These are phyloP conservation scores for Camelina sativa DNA, from an alignment of 345 rosid genomes.

Conservation along the genomic window DNA sequence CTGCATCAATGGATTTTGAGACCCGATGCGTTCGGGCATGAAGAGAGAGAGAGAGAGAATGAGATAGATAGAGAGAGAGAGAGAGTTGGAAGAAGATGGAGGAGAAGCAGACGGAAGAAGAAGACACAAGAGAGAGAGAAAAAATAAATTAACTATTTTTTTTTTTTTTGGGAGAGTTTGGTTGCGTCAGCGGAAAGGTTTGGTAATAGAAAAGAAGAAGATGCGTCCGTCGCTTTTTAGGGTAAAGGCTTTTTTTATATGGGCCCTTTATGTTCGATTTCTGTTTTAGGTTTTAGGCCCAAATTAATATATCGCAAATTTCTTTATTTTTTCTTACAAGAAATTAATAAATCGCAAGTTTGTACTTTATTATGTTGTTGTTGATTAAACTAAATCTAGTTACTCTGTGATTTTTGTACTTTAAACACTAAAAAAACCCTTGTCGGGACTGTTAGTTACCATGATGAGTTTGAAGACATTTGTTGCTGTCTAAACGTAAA, in stretches of 20 bases:
- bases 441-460: not conserved
- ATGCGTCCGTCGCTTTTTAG: constrained; percentile 43
- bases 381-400: not conserved
- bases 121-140: not conserved
- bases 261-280: not conserved
- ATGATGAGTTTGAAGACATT: not conserved
- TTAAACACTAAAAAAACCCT: not conserved
- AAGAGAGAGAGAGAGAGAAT: constrained; percentile 25
- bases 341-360: too few species aligned
- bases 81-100: constrained; percentile 23
- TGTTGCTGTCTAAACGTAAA: not conserved
- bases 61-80: constrained; percentile 12
- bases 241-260: constrained; percentile 12
- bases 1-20: constrained; percentile 31
- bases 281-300: constrained; percentile 16
- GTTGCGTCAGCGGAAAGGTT: constrained; percentile 48
- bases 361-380: too few species aligned
- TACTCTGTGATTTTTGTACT: not conserved
- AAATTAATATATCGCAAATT: not conserved
- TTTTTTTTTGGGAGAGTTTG: constrained; percentile 35
- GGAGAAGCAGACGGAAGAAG: constrained; percentile 36
- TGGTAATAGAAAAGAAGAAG: constrained; percentile 29
- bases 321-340: too few species aligned
- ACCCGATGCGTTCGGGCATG: constrained; percentile 40
- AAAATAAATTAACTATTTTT: not conserved